phyloP scores from a whole-genome alignment of 768 basidiomycete genomes.

The Kwoniella europaea region DNA sequence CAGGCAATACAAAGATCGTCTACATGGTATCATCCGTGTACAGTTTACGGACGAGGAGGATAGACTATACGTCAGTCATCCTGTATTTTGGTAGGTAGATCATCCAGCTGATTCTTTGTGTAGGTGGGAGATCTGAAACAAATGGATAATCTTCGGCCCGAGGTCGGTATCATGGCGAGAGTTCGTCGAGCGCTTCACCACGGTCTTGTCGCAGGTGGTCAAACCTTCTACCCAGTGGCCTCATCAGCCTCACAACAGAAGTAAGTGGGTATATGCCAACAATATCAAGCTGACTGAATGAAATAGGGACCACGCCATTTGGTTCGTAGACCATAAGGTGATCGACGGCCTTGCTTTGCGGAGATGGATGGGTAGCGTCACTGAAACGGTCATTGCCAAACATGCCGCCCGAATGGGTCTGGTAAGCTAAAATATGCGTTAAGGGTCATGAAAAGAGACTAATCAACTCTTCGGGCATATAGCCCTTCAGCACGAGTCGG shows the following conservation, averaged over 20 bases:
- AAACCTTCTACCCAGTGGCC: conserved; percentile 49
- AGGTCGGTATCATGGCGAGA: conserved; percentile 50
- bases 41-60: conserved; percentile 57
- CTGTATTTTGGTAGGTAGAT: background rate
- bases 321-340: conserved; percentile 49
- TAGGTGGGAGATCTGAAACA: conserved; percentile 31
- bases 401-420: conserved; percentile 54
- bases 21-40: conserved; percentile 52
- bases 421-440: conserved; percentile 22
- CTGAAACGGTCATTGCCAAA: conserved; percentile 54
- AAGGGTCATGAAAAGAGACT: background rate
- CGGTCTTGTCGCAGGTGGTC: conserved; percentile 50
- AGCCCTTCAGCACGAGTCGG: conserved; percentile 56
- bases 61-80: conserved; percentile 40
- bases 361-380: conserved; percentile 53
- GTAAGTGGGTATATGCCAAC: conserved; percentile 23
- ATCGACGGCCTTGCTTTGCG: conserved; percentile 44
- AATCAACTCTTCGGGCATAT: background rate
- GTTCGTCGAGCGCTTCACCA: conserved; percentile 51
- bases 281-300: background rate
- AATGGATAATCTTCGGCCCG: conserved; percentile 32
- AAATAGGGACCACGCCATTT: conserved; percentile 54
- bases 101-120: background rate
- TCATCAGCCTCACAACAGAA: conserved; percentile 55
- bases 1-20: conserved; percentile 36